phyloP scores from a whole-genome alignment of 1,284 basidiomycete genomes.

The Microbotryum scabiosae region DNA sequence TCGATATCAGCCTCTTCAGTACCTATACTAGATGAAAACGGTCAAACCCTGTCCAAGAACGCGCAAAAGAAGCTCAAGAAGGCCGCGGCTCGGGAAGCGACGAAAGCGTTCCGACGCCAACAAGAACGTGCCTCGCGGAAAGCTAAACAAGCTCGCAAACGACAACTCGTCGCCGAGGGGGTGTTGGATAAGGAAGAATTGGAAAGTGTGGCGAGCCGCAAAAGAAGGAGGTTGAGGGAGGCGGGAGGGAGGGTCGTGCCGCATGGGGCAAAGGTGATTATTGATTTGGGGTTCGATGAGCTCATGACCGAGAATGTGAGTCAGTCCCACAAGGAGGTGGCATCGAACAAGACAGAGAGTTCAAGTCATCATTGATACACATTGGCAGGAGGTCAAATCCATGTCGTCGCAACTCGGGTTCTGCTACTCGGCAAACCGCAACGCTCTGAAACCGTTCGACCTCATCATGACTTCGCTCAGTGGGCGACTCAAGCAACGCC shows the following conservation, averaged over 20 bases:
- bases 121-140: conserved; percentile 58
- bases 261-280: conserved; percentile 59
- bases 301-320: conserved; percentile 84
- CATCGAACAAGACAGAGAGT: not conserved
- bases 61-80: conserved; percentile 68
- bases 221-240: conserved; percentile 42
- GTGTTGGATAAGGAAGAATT: conserved; percentile 46
- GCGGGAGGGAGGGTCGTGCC: conserved; percentile 45
- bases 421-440: conserved; percentile 77
- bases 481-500: conserved; percentile 57
- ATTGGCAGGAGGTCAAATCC: conserved; percentile 69
- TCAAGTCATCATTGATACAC: not conserved
- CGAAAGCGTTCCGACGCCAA: conserved; percentile 65
- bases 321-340: no score
- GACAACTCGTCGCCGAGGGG: conserved; percentile 29
- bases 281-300: conserved; percentile 91
- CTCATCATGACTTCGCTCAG: conserved; percentile 72
- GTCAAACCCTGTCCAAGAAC: conserved; percentile 56
- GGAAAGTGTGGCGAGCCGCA: conserved; percentile 45
- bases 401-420: conserved; percentile 80
- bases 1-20: no score
- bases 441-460: conserved; percentile 59
- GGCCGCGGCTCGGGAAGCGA: conserved; percentile 55
- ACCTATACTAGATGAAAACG: not conserved
- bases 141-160: conserved; percentile 48